Percentiles rank a stretch among this genome's conserved stretches.
Evolutionary conservation across 1,284 basidiomycete genomes (phyloP).

Genomic region (Apiotrichum veenhuisii): DNA sequence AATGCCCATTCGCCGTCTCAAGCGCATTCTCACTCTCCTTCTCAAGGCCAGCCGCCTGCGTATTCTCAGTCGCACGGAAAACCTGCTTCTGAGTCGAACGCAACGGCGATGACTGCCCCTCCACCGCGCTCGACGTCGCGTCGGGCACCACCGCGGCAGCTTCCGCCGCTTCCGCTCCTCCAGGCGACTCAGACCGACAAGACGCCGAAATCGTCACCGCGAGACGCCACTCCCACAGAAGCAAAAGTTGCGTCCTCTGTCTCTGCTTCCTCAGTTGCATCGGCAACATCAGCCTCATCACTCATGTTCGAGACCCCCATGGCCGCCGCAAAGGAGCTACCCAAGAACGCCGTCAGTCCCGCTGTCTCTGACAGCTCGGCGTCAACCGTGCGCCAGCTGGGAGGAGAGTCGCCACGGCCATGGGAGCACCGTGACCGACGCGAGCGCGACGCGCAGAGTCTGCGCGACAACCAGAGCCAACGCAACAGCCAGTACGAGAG

Average conservation of each 20-base stretch:
- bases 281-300: neutral
- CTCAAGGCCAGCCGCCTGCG: neutral
- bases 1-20: neutral
- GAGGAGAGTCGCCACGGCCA: too few species aligned
- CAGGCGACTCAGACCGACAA: neutral
- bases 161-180: conserved; percentile 11
- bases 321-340: conserved; percentile 1
- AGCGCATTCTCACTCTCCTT: too few species aligned
- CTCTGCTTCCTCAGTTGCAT: neutral
- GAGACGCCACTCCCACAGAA: neutral
- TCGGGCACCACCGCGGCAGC: neutral
- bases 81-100: too few species aligned
- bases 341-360: conserved; percentile 15
- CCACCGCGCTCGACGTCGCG: neutral
- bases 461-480: neutral
- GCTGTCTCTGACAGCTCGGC: conserved; percentile 15
- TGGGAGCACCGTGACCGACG: too few species aligned
- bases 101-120: too few species aligned
- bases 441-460: too few species aligned
- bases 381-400: conserved; percentile 13
- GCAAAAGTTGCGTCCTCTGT: neutral
- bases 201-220: neutral
- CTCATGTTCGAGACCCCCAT: conserved; percentile 2
- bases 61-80: neutral
- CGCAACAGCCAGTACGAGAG: neutral